Evolutionary conservation across 176 grass and related monocot genomes (phyloP).

Genomic region (Poa pratensis): DNA sequence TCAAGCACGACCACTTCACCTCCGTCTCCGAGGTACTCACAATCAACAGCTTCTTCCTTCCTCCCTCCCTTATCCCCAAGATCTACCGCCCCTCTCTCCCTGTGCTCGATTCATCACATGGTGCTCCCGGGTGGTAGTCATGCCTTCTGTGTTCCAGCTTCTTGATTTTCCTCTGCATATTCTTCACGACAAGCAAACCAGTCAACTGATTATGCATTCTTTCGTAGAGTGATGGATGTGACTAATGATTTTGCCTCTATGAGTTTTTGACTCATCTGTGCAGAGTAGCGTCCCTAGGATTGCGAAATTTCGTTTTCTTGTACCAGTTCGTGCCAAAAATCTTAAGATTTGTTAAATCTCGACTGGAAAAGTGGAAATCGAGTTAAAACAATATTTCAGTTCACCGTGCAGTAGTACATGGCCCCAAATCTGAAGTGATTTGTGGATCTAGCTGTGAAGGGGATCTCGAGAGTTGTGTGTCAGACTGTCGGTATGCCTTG

Average conservation of each 20-base stretch:
- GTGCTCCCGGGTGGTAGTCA: neutral
- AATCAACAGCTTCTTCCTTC: neutral
- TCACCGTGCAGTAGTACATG: neutral
- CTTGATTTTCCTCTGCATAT: neutral
- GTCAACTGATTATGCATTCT: neutral
- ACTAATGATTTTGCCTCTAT: neutral
- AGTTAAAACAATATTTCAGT: neutral
- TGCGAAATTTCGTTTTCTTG: neutral
- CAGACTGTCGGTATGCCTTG: conserved; percentile 30
- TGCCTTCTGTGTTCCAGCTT: neutral
- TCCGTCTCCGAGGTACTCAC: conserved; percentile 38
- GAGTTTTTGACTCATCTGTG: neutral
- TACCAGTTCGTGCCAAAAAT: conserved; percentile 18
- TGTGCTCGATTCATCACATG: neutral
- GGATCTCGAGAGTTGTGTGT: conserved; percentile 37
- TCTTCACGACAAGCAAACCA: neutral
- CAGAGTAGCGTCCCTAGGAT: neutral
- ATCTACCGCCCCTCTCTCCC: neutral
- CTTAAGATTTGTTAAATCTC: neutral
- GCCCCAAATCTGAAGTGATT: conserved; percentile 21
- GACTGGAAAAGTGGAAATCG: neutral
- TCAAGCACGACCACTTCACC: conserved; percentile 79
- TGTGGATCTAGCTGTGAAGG: conserved; percentile 32
- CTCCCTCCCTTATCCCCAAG: neutral
- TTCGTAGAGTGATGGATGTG: neutral